These are phyloP conservation scores for Pythium plurisporium DNA, from an alignment of 352 stramenopile genomes.

Conservation along the genomic window DNA sequence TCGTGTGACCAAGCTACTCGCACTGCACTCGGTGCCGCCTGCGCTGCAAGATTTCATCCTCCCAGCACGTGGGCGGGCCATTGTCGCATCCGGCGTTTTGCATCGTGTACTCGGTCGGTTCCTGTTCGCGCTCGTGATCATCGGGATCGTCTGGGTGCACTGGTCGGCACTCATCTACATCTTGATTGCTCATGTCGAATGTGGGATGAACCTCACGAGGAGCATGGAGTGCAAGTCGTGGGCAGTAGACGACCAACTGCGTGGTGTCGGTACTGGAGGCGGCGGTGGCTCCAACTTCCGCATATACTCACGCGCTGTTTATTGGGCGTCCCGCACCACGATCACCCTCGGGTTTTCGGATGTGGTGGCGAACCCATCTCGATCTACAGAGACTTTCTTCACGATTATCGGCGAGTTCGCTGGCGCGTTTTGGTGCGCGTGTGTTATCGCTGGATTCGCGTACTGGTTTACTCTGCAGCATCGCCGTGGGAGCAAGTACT, in stretches of 20 bases:
- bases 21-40: slow-evolving; percentile 1
- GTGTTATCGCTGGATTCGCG: slow-evolving; percentile 21
- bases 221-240: slow-evolving; percentile 5
- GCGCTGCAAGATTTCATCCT: slow-evolving; percentile 4
- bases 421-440: slow-evolving; percentile 28
- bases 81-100: neutral
- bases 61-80: neutral
- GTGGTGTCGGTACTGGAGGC: slow-evolving; percentile 5
- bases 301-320: slow-evolving; percentile 20
- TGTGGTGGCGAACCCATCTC: slow-evolving; percentile 13
- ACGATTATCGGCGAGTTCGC: slow-evolving; percentile 26
- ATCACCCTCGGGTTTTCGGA: slow-evolving; percentile 31
- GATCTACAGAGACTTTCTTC: slow-evolving; percentile 24
- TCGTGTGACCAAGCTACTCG: slow-evolving; percentile 16
- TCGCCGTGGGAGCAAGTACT: slow-evolving; percentile 17
- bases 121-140: slow-evolving; percentile 2
- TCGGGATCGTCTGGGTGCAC: slow-evolving; percentile 20
- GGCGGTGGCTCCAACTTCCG: slow-evolving; percentile 18
- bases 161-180: slow-evolving; percentile 20
- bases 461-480: slow-evolving; percentile 28
- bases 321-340: slow-evolving; percentile 26
- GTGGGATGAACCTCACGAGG: slow-evolving; percentile 3
- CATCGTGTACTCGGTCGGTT: slow-evolving; percentile 12
- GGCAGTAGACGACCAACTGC: slow-evolving; percentile 21
- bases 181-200: slow-evolving; percentile 22